These are phyloP conservation scores for Kickxella alabastrina DNA, from an alignment of 192 early-diverging fungal genomes.

Conservation along the genomic window DNA sequence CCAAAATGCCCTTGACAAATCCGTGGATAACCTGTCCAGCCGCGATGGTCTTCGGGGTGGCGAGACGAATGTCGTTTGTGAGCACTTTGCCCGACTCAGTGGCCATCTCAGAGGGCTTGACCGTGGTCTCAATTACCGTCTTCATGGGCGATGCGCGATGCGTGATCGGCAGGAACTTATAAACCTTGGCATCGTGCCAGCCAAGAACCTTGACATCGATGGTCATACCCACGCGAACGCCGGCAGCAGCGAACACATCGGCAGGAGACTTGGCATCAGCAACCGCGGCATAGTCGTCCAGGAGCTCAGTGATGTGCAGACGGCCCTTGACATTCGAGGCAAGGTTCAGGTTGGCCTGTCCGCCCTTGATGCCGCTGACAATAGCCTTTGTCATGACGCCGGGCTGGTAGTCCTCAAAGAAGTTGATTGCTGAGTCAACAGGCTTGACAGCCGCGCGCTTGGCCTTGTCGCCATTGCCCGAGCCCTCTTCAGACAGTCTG, in stretches of 20 bases:
- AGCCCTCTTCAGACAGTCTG: not conserved
- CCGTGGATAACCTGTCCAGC: slow-evolving; percentile 41
- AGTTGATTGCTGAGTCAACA: slow-evolving; percentile 41
- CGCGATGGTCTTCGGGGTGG: slow-evolving; percentile 30
- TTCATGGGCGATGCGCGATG: slow-evolving; percentile 49
- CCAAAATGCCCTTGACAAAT: slow-evolving; percentile 46
- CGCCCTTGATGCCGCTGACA: slow-evolving; percentile 50
- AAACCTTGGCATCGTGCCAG: slow-evolving; percentile 56
- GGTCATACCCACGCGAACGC: slow-evolving; percentile 25
- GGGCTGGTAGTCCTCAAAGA: slow-evolving; percentile 51
- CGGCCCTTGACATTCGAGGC: slow-evolving; percentile 70
- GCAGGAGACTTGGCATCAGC: slow-evolving; percentile 17
- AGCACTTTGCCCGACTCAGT: slow-evolving; percentile 10
- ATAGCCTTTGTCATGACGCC: slow-evolving; percentile 44
- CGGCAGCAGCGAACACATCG: slow-evolving; percentile 32
- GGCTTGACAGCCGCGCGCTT: slow-evolving; percentile 35
- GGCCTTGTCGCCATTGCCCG: slow-evolving; percentile 1
- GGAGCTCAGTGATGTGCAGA: slow-evolving; percentile 69
- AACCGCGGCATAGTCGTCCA: slow-evolving; percentile 43
- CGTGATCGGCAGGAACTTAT: slow-evolving; percentile 64
- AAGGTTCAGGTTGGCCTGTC: slow-evolving; percentile 60
- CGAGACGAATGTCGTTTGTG: slow-evolving; percentile 7
- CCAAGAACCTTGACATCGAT: slow-evolving; percentile 69
- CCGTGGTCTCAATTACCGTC: slow-evolving; percentile 60
- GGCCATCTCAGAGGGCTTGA: slow-evolving; percentile 52